Evolutionary conservation across 805 yeast species (phyloP), one percentile per base, ranked within the genome.

Genomic region (Wickerhamiella galacta): DNA sequence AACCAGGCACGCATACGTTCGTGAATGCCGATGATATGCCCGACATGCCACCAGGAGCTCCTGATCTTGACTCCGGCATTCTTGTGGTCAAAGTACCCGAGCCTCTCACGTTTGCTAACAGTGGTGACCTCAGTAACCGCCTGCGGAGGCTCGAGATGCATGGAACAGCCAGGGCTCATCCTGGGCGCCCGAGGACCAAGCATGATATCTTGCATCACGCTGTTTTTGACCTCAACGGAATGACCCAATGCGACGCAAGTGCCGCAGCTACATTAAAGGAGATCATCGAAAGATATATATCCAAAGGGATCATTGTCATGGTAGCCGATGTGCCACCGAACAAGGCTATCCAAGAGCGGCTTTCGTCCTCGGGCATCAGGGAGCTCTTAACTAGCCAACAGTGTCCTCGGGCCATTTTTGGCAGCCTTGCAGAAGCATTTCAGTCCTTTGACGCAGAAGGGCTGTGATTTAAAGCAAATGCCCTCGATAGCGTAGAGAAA

Each of bases 81-180:
- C 58, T 85, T 22, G 70, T 82, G 19, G 76, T 83, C 23, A 76
- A 75, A 41, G 68, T 83, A 27, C 83, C 94, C 0, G 95, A 83
- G 48, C 93, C 95, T 1, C 59, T 83, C 38, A 80, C 85, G 4
- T 83, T 83, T 53, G 81, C 93, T 25, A 83, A 85, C 51, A 66
- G 85, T 6, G 76, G 76, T 18, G 92, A 80, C 44, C 58, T 83
- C 39, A 71, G 75, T 39, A 61, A 68, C 36, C 60, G 87, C 23
- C 57, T 83, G 37, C 58, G 64, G 27, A 60, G 94, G 28, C 57
- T 83, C 19, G 94, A 83, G 48, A 56, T 68, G 34, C 80, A 78
- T 45, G 92, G 93, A 0, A 72, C 92, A 0, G 62, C 73, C 16
- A 64, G 62, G 31, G 68, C 67, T 11, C 94, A 83, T 47, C 94